Base-by-base conservation (phyloP, 495 filamentous ascomycete genomes). In the Penicillium simplicissimum region DNA sequence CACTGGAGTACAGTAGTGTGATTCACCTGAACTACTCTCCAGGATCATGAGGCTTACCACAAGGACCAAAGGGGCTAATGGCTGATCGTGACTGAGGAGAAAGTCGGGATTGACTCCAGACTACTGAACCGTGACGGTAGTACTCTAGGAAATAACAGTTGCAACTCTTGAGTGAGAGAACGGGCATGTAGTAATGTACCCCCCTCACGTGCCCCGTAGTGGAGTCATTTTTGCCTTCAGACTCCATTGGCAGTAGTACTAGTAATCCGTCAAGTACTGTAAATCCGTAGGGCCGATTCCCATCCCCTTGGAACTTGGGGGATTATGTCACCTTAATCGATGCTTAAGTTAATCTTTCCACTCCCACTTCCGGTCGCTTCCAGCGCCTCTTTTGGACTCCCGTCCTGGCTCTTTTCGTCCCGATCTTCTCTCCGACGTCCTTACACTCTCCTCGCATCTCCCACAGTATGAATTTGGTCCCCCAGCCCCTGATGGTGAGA, bases 271-370 rank as follows among this genome's bases (percentile, higher is more conserved):
- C n/a, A n/a, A n/a, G n/a, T n/a, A n/a, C n/a, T n/a, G n/a, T n/a
- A n/a, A n/a, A n/a, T n/a, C n/a, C n/a, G n/a, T n/a, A n/a, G n/a
- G n/a, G n/a, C n/a, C n/a, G 25, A 28, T 28, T 57, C n/a, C 53
- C 36, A 31, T 56, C 42, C 3, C 14, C 34, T 52, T 52, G 51
- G 13, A 31, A 9, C 6, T 38, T 21, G 25, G n/a, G 31, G 25
- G 58, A 65, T 65, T 65, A 65, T 65, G 63, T 65, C 63, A 65
- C 58, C 58, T 40, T 28, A 8, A 17, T 8, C 54, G 47, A 62
- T 62, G 59, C 59, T 55, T 52, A 55, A 47, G 23, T 45, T 43
- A 8, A 49, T 31, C 21, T 31, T 28, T 13, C 45, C 21, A 14
- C 23, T 28, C 45, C 43, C 45, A 48, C 45, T 54, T 57, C 62